phyloP scores from a whole-genome alignment of 352 stramenopile species.

The Globisporangium cederbergense region DNA sequence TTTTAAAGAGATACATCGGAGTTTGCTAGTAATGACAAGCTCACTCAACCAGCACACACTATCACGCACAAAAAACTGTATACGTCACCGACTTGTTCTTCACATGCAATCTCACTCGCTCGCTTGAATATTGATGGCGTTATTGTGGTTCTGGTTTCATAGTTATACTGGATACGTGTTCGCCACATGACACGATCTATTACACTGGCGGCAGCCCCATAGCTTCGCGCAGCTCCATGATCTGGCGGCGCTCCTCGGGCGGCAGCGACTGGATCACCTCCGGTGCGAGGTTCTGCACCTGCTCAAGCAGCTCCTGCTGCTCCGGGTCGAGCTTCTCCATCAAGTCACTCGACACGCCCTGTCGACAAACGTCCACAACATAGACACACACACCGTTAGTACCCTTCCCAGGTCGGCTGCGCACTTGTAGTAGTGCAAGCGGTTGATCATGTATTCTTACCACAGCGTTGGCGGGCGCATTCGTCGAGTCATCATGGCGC shows the following conservation, averaged over 20 bases:
- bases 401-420: background rate
- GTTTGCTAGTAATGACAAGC: background rate
- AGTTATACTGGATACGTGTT: no score
- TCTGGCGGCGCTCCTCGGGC: slow-evolving; percentile 65
- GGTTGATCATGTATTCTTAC: slow-evolving; percentile 17
- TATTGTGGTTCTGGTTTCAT: background rate
- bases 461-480: slow-evolving; percentile 45
- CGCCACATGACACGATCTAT: background rate
- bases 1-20: slow-evolving; percentile 42
- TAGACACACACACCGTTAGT: background rate
- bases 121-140: background rate
- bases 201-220: slow-evolving; percentile 70
- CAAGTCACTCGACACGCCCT: slow-evolving; percentile 62
- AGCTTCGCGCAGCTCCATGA: slow-evolving; percentile 80
- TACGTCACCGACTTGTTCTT: background rate
- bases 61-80: background rate
- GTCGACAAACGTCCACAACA: no score
- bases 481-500: slow-evolving; percentile 23
- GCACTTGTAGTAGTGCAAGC: background rate
- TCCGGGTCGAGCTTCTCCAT: slow-evolving; percentile 71
- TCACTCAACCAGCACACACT: background rate
- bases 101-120: background rate
- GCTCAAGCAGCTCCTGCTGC: slow-evolving; percentile 74
- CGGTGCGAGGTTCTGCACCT: slow-evolving; percentile 76
- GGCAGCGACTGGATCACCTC: slow-evolving; percentile 80